Percentiles rank a stretch among this genome's conserved stretches.
Conservation (phyloP, 2,329 filamentous ascomycete species). For the Ustulina deusta region DNA sequence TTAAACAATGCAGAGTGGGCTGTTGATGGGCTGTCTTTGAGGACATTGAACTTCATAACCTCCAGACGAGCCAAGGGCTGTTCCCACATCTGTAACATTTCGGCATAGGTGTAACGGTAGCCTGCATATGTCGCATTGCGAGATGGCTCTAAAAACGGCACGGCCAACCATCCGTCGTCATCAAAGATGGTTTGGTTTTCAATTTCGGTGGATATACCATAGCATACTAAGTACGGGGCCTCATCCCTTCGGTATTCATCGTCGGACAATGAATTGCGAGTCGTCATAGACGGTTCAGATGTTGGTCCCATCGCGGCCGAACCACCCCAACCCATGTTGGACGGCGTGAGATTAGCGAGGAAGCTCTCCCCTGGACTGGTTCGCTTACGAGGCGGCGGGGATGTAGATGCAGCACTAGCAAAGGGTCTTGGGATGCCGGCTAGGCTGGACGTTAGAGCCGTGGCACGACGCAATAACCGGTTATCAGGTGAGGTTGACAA, state of each 20-base stretch:
- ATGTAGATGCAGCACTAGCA: conserved; percentile 55
- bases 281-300: conserved; percentile 60
- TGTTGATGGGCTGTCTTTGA: conserved; percentile 61
- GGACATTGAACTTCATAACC: conserved; percentile 75
- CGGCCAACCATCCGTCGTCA: conserved; percentile 73
- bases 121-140: conserved; percentile 64
- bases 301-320: conserved; percentile 59
- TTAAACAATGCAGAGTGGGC: conserved; percentile 44
- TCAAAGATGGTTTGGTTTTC: conserved; percentile 75
- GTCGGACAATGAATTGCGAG: conserved; percentile 66
- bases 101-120: conserved; percentile 75
- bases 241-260: conserved; percentile 64
- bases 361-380: conserved; percentile 73
- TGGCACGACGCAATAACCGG: conserved; percentile 63
- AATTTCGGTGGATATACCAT: conserved; percentile 65
- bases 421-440: conserved; percentile 63
- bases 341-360: conserved; percentile 65
- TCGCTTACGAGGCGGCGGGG: conserved; percentile 62
- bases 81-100: conserved; percentile 75
- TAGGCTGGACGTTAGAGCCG: conserved; percentile 67
- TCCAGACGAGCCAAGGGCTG: conserved; percentile 73
- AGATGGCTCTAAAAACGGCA: conserved; percentile 67
- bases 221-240: conserved; percentile 60
- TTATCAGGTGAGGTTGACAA: conserved; percentile 71
- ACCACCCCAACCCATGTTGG: conserved; percentile 64